Percentiles rank a stretch among this genome's conserved stretches.
Evolutionary conservation across 2,329 filamentous ascomycete genomes (phyloP).

Genomic region (Lachnellula subtilissima): DNA sequence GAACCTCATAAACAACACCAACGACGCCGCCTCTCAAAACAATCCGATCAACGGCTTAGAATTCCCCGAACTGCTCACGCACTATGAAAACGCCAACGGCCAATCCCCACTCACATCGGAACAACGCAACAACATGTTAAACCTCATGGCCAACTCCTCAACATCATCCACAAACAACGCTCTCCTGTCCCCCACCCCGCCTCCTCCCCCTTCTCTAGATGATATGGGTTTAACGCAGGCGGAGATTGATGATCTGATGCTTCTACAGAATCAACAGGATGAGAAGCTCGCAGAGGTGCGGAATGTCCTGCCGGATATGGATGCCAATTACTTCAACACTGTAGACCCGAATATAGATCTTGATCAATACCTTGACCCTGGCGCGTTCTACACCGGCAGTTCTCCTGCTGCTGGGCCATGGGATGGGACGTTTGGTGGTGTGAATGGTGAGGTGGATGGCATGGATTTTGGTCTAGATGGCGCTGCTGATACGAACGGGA

Average conservation of each 20-base stretch:
- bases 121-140: conserved; percentile 54
- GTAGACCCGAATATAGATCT: conserved; percentile 40
- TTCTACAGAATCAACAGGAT: conserved; percentile 74
- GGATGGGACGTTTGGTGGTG: conserved; percentile 16
- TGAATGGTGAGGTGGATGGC: conserved; percentile 15
- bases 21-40: conserved; percentile 41
- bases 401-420: conserved; percentile 15
- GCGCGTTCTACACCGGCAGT: conserved; percentile 35
- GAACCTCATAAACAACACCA: conserved; percentile 61
- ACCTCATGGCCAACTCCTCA: conserved; percentile 48
- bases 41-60: conserved; percentile 36
- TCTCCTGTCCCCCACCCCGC: conserved; percentile 30
- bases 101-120: conserved; percentile 53
- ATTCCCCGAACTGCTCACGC: conserved; percentile 46
- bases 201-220: conserved; percentile 48
- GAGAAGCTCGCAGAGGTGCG: conserved; percentile 71
- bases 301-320: conserved; percentile 68
- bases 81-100: conserved; percentile 39
- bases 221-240: conserved; percentile 64
- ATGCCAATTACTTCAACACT: conserved; percentile 34
- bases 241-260: conserved; percentile 74
- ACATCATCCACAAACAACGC: conserved; percentile 26
- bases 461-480: conserved; percentile 30
- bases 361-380: conserved; percentile 44
- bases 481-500: conserved; percentile 22